phyloP scores from a whole-genome alignment of 768 basidiomycete genomes.

The Sutorius australiensis region DNA sequence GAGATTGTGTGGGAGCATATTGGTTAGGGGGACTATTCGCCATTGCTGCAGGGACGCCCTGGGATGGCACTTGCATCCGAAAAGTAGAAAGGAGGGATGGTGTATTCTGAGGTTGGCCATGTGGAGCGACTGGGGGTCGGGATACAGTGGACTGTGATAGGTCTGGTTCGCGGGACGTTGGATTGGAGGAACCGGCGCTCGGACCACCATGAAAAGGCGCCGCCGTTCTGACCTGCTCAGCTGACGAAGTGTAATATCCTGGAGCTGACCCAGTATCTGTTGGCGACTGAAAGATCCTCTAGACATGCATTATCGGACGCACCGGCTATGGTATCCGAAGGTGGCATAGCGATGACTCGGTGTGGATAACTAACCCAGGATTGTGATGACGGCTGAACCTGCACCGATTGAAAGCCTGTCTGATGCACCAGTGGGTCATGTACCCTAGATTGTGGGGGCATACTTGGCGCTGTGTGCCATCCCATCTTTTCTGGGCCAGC shows the following conservation, averaged over 20 bases:
- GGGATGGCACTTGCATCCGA: conserved; percentile 5
- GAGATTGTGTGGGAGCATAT: background rate
- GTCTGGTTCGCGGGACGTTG: background rate
- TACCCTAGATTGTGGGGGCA: conserved; percentile 1
- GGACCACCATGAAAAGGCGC: background rate
- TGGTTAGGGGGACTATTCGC: background rate
- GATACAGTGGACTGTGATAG: background rate
- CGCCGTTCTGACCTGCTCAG: background rate
- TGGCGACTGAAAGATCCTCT: background rate
- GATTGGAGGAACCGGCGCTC: background rate
- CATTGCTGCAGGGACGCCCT: background rate
- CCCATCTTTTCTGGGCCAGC: conserved; percentile 2
- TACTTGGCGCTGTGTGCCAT: conserved; percentile 14
- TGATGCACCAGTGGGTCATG: conserved; percentile 1
- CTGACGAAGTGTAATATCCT: conserved; percentile 2
- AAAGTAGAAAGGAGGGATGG: background rate
- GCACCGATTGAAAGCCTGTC: conserved; percentile 4
- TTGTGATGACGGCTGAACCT: conserved; percentile 6
- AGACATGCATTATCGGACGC: background rate
- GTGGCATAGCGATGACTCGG: background rate
- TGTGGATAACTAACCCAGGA: conserved; percentile 10
- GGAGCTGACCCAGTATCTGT: background rate
- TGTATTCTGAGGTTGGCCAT: conserved; percentile 2
- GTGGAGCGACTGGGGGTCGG: background rate
- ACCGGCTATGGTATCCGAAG: conserved; percentile 3